Conservation (phyloP, 441 rosid genomes). For the Erysimum pusillum region DNA sequence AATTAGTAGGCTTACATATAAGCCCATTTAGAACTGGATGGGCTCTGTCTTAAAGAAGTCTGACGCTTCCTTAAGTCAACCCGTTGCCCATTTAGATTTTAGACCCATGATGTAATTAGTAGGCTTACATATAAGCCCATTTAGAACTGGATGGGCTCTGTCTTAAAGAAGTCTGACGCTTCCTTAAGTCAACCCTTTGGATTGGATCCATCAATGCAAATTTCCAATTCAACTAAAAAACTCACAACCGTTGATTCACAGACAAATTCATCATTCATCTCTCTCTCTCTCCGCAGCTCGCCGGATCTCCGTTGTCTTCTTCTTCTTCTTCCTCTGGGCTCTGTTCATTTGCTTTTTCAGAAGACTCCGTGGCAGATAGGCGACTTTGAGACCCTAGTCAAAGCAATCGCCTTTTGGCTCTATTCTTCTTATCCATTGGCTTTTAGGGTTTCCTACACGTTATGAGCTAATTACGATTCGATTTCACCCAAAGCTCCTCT, state of each 20-base stretch:
- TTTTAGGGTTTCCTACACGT: constrained; percentile 38
- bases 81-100: constrained; percentile 8
- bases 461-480: constrained; percentile 37
- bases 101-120: constrained; percentile 1
- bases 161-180: constrained; percentile 16
- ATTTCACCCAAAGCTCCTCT: constrained; percentile 46
- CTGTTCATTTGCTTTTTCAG: not conserved
- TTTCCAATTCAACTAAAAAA: not conserved
- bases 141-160: constrained; percentile 16
- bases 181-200: constrained; percentile 32
- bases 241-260: constrained; percentile 37
- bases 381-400: constrained; percentile 20
- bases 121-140: not conserved
- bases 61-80: too few species aligned
- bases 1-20: too few species aligned
- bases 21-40: too few species aligned
- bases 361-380: constrained; percentile 26
- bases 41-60: too few species aligned
- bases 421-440: not conserved
- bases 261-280: constrained; percentile 1
- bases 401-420: constrained; percentile 28
- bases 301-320: constrained; percentile 41
- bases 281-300: constrained; percentile 37
- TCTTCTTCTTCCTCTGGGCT: constrained; percentile 12
- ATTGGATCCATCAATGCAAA: constrained; percentile 23